Conservation (phyloP, 1,284 basidiomycete species). For the Boletus calvinii region DNA sequence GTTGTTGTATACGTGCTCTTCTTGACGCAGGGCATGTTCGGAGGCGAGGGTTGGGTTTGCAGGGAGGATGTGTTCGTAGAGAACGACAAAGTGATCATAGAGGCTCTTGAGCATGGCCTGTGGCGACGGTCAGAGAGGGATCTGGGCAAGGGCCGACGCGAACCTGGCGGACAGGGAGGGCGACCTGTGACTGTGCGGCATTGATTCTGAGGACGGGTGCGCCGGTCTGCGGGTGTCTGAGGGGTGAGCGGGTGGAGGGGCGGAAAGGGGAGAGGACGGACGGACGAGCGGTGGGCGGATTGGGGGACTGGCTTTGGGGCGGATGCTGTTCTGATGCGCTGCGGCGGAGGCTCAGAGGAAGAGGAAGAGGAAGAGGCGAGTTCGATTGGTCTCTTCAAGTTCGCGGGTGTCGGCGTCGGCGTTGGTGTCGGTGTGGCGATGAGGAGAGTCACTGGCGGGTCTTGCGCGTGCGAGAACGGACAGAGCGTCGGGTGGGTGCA, state of each 20-base stretch:
- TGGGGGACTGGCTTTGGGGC: slow-evolving; percentile 41
- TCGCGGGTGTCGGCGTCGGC: slow-evolving; percentile 1
- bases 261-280: slow-evolving; percentile 23
- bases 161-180: slow-evolving; percentile 71
- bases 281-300: slow-evolving; percentile 40
- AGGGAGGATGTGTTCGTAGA: slow-evolving; percentile 57
- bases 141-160: slow-evolving; percentile 13
- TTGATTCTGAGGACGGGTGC: slow-evolving; percentile 65
- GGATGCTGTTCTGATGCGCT: slow-evolving; percentile 53
- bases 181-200: slow-evolving; percentile 62
- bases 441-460: slow-evolving; percentile 10
- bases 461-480: slow-evolving; percentile 59
- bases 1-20: slow-evolving; percentile 70
- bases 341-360: slow-evolving; percentile 52
- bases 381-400: slow-evolving; percentile 30
- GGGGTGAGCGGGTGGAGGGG: neutral
- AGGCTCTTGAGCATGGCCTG: slow-evolving; percentile 72
- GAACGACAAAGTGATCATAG: slow-evolving; percentile 64
- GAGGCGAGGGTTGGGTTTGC: slow-evolving; percentile 58
- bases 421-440: slow-evolving; percentile 1
- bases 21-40: slow-evolving; percentile 76
- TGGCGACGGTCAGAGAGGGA: slow-evolving; percentile 7
- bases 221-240: slow-evolving; percentile 43
- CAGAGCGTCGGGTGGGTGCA: slow-evolving; percentile 54
- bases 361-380: slow-evolving; percentile 8